phyloP scores from a whole-genome alignment of 169 alveolate genomes.

The Miamiensis avidus region DNA sequence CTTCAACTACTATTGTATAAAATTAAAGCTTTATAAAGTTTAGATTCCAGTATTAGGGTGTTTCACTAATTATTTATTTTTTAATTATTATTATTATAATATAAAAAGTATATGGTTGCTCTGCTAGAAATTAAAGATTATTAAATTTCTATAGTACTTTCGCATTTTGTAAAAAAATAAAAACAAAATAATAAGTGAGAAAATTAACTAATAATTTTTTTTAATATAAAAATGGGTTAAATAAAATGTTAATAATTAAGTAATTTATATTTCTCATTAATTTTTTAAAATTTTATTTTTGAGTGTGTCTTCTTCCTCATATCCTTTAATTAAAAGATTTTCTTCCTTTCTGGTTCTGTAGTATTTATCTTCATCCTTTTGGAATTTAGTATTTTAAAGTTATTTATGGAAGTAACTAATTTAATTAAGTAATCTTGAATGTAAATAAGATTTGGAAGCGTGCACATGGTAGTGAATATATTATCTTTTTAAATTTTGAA shows the following conservation, averaged over 20 bases:
- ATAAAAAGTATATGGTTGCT: too few relatives aligned
- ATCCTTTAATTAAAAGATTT: neutral
- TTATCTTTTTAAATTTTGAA: neutral
- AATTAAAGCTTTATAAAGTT: too few relatives aligned
- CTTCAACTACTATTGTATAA: too few relatives aligned
- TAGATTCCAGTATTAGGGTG: too few relatives aligned
- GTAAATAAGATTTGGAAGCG: conserved; percentile 29
- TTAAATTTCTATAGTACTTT: too few relatives aligned
- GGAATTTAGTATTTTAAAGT: conserved; percentile 8
- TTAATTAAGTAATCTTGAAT: conserved; percentile 13
- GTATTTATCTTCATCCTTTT: conserved; percentile 27
- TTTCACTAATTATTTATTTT: too few relatives aligned
- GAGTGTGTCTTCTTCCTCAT: conserved; percentile 16
- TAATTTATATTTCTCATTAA: neutral
- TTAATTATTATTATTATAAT: too few relatives aligned
- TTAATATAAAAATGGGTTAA: neutral
- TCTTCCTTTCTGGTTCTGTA: conserved; percentile 24
- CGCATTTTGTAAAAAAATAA: too few relatives aligned
- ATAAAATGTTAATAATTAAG: neutral
- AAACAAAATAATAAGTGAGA: too few relatives aligned
- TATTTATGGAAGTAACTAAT: neutral
- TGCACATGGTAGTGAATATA: conserved; percentile 20
- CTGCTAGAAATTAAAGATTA: too few relatives aligned
- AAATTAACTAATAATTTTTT: too few relatives aligned
- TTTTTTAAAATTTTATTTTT: conserved; percentile 2